These are phyloP conservation scores for Mycena kentingensis DNA, from an alignment of 768 basidiomycete species.

Conservation along the genomic window DNA sequence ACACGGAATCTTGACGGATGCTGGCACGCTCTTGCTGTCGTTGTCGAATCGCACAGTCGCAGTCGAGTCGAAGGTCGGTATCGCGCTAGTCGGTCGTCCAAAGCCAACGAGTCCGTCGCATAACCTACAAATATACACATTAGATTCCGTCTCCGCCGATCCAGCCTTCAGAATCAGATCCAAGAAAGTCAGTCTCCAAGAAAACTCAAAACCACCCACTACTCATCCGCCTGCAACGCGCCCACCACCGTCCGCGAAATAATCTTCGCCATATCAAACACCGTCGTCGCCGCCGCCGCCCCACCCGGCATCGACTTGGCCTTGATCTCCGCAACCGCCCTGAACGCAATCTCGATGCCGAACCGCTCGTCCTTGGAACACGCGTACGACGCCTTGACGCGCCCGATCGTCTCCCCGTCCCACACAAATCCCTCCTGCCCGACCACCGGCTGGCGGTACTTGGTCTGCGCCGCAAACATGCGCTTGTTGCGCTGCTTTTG, in stretches of 20 bases:
- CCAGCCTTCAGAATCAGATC: not conserved
- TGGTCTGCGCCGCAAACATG: slow-evolving; percentile 28
- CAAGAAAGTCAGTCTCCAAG: not conserved
- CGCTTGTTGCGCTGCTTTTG: slow-evolving; percentile 29
- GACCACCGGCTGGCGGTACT: slow-evolving; percentile 32
- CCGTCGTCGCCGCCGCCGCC: slow-evolving; percentile 33
- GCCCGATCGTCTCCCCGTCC: slow-evolving; percentile 33
- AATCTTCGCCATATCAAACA: slow-evolving; percentile 44
- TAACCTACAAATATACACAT: not conserved
- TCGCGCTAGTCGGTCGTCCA: too few species aligned
- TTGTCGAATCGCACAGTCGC: too few species aligned
- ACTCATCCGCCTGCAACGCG: slow-evolving; percentile 11
- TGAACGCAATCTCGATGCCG: slow-evolving; percentile 57
- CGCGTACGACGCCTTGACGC: slow-evolving; percentile 63
- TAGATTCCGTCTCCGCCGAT: not conserved
- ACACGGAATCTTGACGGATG: too few species aligned
- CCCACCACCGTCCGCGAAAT: slow-evolving; percentile 23
- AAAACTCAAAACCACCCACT: slow-evolving; percentile 2
- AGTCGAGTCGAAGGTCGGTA: too few species aligned
- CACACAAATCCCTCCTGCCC: slow-evolving; percentile 25
- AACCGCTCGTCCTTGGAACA: slow-evolving; percentile 39
- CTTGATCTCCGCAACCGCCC: slow-evolving; percentile 56
- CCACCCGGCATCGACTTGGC: slow-evolving; percentile 42
- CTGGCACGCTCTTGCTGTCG: too few species aligned
- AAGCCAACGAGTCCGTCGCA: too few species aligned